Conservation (phyloP, 163 green algal genomes). For the Trebouxia gelatinosa region DNA sequence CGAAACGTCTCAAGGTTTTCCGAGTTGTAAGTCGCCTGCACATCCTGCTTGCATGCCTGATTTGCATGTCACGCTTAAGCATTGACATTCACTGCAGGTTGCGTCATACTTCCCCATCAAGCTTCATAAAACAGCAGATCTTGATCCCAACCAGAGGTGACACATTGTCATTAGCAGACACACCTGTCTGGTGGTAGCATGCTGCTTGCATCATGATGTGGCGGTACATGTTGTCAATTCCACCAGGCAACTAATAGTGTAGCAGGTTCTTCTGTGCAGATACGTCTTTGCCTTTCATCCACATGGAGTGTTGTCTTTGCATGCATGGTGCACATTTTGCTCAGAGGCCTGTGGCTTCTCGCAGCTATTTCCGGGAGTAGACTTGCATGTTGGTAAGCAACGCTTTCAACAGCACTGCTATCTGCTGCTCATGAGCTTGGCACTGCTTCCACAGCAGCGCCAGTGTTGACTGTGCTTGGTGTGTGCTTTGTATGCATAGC, state of each 20-base stretch:
- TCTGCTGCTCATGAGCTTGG: no score
- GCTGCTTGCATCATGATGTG: no score
- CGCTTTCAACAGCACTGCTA: no score
- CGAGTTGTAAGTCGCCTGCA: background rate
- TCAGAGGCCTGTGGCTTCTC: conserved; percentile 8
- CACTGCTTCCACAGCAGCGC: no score
- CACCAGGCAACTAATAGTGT: no score
- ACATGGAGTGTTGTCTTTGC: conserved; percentile 18
- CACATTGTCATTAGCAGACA: no score
- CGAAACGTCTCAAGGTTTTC: background rate
- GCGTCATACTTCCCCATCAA: conserved; percentile 17
- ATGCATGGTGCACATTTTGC: conserved; percentile 23
- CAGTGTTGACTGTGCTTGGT: background rate
- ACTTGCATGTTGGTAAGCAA: conserved; percentile 28
- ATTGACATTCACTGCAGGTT: conserved; percentile 7
- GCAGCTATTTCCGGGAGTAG: background rate
- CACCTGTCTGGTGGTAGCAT: no score
- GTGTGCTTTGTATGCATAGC: background rate
- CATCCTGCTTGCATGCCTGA: no score
- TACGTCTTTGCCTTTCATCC: conserved; percentile 26
- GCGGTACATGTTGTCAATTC: no score
- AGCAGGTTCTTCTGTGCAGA: background rate
- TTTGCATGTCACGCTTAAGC: no score
- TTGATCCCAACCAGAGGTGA: background rate
- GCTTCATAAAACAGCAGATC: conserved; percentile 13